Evolutionary conservation across 208 protist species (phyloP).

Genomic region (Endotrypanum monterogeii): DNA sequence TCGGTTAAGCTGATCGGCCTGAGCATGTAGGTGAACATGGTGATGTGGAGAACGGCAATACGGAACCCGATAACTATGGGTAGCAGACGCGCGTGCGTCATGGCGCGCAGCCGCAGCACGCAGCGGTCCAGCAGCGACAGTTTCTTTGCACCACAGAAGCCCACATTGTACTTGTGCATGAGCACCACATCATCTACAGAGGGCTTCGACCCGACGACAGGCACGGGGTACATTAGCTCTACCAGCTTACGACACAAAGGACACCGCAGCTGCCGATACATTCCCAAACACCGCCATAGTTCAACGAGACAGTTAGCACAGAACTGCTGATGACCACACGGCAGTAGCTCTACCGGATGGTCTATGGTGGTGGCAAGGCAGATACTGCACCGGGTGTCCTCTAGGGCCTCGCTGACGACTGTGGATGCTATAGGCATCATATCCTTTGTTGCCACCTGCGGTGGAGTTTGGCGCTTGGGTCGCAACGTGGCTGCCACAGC

Average conservation of each 20-base stretch:
- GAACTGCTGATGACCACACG: constrained; percentile 35
- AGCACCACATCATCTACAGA: constrained; percentile 35
- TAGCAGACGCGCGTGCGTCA: constrained; percentile 33
- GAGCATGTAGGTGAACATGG: constrained; percentile 35
- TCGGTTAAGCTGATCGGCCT: constrained; percentile 15
- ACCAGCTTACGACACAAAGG: constrained; percentile 38
- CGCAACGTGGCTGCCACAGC: constrained; percentile 10
- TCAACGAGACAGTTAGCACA: constrained; percentile 41
- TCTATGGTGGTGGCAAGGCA: constrained; percentile 20
- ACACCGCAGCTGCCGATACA: constrained; percentile 31
- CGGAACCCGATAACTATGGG: constrained; percentile 37
- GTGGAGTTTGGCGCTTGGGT: not conserved
- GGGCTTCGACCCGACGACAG: constrained; percentile 11
- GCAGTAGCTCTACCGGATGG: constrained; percentile 35
- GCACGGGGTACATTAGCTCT: constrained; percentile 29
- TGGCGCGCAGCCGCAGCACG: constrained; percentile 30
- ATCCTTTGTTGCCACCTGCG: constrained; percentile 1
- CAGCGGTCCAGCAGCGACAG: constrained; percentile 30
- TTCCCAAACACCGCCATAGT: constrained; percentile 29
- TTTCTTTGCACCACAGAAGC: constrained; percentile 18
- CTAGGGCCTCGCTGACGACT: not conserved
- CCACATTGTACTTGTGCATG: constrained; percentile 33
- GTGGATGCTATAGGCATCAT: not conserved
- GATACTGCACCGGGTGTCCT: constrained; percentile 27
- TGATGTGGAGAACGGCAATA: constrained; percentile 36